These are phyloP conservation scores for Barnettozyma pratensis DNA, from an alignment of 805 yeast genomes.

Conservation along the genomic window DNA sequence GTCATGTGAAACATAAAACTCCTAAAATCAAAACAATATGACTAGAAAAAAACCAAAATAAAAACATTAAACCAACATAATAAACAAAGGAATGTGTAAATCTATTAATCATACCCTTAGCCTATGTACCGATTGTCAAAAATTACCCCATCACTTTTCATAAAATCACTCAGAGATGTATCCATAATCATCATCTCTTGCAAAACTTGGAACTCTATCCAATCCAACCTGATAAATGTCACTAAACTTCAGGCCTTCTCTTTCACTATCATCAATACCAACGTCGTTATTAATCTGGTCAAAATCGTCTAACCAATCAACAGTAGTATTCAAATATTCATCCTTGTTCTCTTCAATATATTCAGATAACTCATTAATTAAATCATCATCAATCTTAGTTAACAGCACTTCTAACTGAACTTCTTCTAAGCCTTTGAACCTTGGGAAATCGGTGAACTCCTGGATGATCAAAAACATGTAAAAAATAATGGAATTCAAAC, in stretches of 20 bases:
- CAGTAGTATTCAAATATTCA: slow-evolving; percentile 16
- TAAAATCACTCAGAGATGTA: slow-evolving; percentile 21
- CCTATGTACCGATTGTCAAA: no score
- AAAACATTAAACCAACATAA: background rate
- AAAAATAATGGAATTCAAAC: slow-evolving; percentile 64
- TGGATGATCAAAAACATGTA: slow-evolving; percentile 61
- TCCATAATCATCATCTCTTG: slow-evolving; percentile 21
- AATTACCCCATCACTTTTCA: no score
- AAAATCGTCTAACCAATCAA: slow-evolving; percentile 37
- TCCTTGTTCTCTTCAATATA: slow-evolving; percentile 19
- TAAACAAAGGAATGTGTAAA: no score
- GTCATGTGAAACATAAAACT: no score
- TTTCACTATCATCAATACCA: background rate
- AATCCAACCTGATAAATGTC: slow-evolving; percentile 21
- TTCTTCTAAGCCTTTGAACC: background rate
- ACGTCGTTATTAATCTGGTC: slow-evolving; percentile 23
- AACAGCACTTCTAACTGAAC: background rate
- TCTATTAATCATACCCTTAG: no score
- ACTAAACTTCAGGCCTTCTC: slow-evolving; percentile 24
- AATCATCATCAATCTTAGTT: slow-evolving; percentile 29
- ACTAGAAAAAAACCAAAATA: no score
- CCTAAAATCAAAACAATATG: no score
- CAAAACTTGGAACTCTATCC: slow-evolving; percentile 22
- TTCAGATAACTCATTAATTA: slow-evolving; percentile 19
- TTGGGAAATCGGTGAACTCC: slow-evolving; percentile 34